Conservation (phyloP, 2,329 filamentous ascomycete genomes). For the Ophiostoma ips region DNA sequence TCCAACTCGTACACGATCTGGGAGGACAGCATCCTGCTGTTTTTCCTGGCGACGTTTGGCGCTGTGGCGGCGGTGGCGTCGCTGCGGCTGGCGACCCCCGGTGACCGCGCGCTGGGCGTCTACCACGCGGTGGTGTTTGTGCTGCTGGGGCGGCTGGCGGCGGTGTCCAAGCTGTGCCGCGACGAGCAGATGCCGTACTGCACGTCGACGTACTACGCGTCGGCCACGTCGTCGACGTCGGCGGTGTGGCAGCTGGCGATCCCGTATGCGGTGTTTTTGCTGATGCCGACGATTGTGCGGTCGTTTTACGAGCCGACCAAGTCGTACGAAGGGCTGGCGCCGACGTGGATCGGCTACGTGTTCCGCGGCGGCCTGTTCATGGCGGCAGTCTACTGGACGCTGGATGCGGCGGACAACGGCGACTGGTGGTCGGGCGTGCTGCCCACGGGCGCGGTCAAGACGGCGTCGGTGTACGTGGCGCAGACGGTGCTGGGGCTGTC, state of each 20-base stretch:
- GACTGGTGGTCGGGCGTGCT: conserved; percentile 53
- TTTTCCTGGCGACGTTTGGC: conserved; percentile 82
- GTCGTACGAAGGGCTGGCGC: conserved; percentile 77
- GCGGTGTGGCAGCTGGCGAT: conserved; percentile 78
- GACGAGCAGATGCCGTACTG: conserved; percentile 99
- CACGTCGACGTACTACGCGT: conserved; percentile 89
- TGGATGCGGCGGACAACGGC: conserved; percentile 79
- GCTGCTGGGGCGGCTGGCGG: conserved; percentile 63
- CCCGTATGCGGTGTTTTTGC: conserved; percentile 57
- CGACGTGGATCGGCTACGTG: conserved; percentile 68
- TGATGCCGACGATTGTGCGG: conserved; percentile 62
- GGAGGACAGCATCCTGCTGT: conserved; percentile 90
- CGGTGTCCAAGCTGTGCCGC: conserved; percentile 81
- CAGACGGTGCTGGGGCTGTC: conserved; percentile 69
- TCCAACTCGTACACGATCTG: conserved; percentile 98
- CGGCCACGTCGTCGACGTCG: conserved; percentile 80
- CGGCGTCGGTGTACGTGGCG: conserved; percentile 60
- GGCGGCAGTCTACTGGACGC: conserved; percentile 69
- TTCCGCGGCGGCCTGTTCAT: conserved; percentile 65
- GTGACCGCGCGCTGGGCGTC: conserved; percentile 60
- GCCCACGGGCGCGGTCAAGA: conserved; percentile 53
- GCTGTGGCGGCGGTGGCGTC: conserved; percentile 60
- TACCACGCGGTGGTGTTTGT: conserved; percentile 81
- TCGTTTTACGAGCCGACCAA: conserved; percentile 69
- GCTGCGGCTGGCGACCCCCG: conserved; percentile 51